phyloP scores from a whole-genome alignment of 2,329 filamentous ascomycete species.

The Fusarium buharicum region DNA sequence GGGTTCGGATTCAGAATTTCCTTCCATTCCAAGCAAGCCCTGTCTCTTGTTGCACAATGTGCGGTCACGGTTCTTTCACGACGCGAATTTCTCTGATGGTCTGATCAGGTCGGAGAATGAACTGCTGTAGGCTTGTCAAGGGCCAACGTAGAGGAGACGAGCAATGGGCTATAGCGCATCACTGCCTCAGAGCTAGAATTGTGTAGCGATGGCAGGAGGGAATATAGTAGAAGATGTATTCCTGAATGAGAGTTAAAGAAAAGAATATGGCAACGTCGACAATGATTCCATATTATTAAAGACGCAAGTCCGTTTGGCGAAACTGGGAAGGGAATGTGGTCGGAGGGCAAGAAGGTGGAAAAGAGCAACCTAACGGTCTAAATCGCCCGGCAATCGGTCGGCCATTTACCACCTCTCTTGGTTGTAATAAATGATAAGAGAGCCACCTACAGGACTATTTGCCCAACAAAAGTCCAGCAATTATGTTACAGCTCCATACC shows the following conservation, averaged over 20 bases:
- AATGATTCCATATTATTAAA: conserved; percentile 25
- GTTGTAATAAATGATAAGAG: conserved; percentile 37
- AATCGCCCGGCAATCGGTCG: conserved; percentile 25
- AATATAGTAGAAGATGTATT: not conserved
- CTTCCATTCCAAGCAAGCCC: conserved; percentile 43
- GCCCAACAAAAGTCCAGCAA: conserved; percentile 29
- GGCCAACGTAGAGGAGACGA: conserved; percentile 2
- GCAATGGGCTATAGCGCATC: conserved; percentile 22
- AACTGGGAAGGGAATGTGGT: conserved; percentile 14
- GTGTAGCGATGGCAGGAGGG: not conserved
- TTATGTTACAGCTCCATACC: conserved; percentile 26
- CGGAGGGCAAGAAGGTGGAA: conserved; percentile 1
- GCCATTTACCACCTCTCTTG: conserved; percentile 12
- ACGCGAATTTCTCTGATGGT: conserved; percentile 6
- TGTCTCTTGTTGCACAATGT: conserved; percentile 21
- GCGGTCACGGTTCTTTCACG: conserved; percentile 1
- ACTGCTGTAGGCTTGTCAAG: conserved; percentile 18
- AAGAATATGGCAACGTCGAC: not conserved
- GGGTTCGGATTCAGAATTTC: conserved; percentile 37
- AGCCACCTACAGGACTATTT: conserved; percentile 24
- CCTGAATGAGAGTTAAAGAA: conserved; percentile 2
- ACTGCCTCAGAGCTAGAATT: conserved; percentile 7
- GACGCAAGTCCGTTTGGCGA: conserved; percentile 13
- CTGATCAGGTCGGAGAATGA: conserved; percentile 11
- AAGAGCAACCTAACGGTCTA: conserved; percentile 8